Base-by-base conservation (phyloP, 2,329 filamentous ascomycete species). In the Neonectria punicea region DNA sequence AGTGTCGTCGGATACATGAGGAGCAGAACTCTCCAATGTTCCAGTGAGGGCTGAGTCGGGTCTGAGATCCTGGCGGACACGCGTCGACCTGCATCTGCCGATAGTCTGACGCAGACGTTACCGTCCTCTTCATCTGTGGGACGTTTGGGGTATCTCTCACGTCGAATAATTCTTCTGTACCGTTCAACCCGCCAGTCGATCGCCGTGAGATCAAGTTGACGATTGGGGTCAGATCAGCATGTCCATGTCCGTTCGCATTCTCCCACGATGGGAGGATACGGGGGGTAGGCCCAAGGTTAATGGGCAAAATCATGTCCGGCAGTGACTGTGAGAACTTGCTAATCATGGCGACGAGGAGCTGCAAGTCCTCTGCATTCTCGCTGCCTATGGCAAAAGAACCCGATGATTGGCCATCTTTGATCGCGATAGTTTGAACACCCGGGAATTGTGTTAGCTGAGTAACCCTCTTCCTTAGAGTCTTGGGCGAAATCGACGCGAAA, bases 261-360 rank as follows among this genome's bases (percentile, higher is more conserved):
- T 92, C 89, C 80, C 90, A 89, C 0, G 92, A 89, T 1, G 79
- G 78, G 5, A 81, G 68, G n/a, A 81, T 70, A 5, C 79, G 76
- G 16, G 80, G 79, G 8, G 72, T 67, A 10, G 69, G 63, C 18
- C 92, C 87, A 20, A 92, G 84, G 75, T 97, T 97, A 80, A 97
- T 92, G 0, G 92, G 92, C 20, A 97, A 80, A 67, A 93, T 89
- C 92, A 97, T 94, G 67, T 94, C 88, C 1, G 93, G 93, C 14
- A 97, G 82, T 73, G 91, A 88, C 68, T 90, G 80, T 2, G 90
- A 85, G 71, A 97, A 97, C 2, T 85, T 82, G 56, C 87, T 82
- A 75, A 97, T 88, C 87, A 96, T 92, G 4, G 86, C 85, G 7
- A 88, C 82, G 0, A 87, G 73, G n/a, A 80, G 78, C 14, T 84